Percentiles rank a stretch among this genome's conserved stretches.
phyloP scores from a whole-genome alignment of 768 basidiomycete genomes.

The Pholiota microspora region DNA sequence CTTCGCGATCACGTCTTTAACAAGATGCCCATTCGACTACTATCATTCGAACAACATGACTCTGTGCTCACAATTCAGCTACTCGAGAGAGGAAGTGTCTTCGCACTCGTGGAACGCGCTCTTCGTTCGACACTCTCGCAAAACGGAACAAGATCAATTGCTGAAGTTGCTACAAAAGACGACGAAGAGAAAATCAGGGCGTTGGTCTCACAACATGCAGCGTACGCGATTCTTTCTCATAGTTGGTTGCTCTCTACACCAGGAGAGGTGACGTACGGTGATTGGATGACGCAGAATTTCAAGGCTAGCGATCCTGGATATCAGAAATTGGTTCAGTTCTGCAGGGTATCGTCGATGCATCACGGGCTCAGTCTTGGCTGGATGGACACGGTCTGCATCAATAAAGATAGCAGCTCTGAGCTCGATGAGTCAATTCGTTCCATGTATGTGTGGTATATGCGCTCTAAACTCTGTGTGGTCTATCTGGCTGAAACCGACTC shows the following conservation, averaged over 20 bases:
- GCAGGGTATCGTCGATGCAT: too few relatives aligned
- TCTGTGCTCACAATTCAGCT: neutral
- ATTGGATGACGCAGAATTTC: too few relatives aligned
- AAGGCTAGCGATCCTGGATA: too few relatives aligned
- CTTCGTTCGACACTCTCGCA: neutral
- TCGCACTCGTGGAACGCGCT: neutral
- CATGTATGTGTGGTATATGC: constrained; percentile 1
- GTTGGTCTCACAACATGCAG: neutral
- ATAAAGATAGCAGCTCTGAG: too few relatives aligned
- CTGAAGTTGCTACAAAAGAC: neutral
- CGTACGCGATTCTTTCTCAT: neutral
- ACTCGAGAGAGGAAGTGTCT: neutral
- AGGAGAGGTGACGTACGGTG: neutral
- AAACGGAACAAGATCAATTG: neutral
- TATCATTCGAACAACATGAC: neutral
- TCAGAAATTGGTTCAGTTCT: too few relatives aligned
- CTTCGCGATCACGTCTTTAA: neutral
- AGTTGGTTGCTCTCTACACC: neutral
- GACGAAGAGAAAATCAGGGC: neutral
- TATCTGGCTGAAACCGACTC: neutral
- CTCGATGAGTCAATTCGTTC: constrained; percentile 4
- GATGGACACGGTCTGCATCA: too few relatives aligned
- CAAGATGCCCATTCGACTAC: constrained; percentile 2
- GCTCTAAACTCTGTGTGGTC: neutral
- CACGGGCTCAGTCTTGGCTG: too few relatives aligned